These are phyloP conservation scores for Herpotrichia juniperi DNA, from an alignment of 2,329 filamentous ascomycete genomes.

Conservation along the genomic window DNA sequence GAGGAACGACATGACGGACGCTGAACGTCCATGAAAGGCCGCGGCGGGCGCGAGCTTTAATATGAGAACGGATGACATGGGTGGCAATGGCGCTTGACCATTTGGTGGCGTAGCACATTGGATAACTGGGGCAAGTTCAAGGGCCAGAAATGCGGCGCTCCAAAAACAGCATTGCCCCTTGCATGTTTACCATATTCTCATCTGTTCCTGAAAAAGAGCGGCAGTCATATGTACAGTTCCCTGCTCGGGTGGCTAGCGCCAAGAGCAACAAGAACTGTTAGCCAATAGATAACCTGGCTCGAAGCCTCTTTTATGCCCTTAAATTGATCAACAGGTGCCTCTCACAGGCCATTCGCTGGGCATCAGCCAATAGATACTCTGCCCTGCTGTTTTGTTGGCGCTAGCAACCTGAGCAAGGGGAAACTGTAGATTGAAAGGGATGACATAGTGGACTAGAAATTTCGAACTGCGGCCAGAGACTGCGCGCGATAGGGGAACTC, in stretches of 20 bases:
- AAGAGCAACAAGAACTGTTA: too few species aligned
- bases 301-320: too few species aligned
- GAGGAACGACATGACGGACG: slow-evolving; percentile 13
- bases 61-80: not conserved
- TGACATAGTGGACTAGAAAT: not conserved
- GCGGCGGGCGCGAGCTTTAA: not conserved
- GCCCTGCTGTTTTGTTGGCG: not conserved
- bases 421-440: not conserved
- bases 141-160: not conserved
- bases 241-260: too few species aligned
- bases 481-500: not conserved
- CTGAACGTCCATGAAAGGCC: not conserved
- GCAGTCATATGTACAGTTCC: too few species aligned
- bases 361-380: too few species aligned
- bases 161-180: not conserved
- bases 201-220: too few species aligned
- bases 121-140: not conserved
- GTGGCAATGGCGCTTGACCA: not conserved
- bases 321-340: too few species aligned
- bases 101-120: not conserved
- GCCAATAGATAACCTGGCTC: too few species aligned
- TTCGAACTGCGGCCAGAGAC: not conserved
- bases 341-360: too few species aligned
- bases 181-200: too few species aligned
- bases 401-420: too few species aligned